Evolutionary conservation across 306 rosid genomes (phyloP).

Genomic region (Cucumis cinereus): DNA sequence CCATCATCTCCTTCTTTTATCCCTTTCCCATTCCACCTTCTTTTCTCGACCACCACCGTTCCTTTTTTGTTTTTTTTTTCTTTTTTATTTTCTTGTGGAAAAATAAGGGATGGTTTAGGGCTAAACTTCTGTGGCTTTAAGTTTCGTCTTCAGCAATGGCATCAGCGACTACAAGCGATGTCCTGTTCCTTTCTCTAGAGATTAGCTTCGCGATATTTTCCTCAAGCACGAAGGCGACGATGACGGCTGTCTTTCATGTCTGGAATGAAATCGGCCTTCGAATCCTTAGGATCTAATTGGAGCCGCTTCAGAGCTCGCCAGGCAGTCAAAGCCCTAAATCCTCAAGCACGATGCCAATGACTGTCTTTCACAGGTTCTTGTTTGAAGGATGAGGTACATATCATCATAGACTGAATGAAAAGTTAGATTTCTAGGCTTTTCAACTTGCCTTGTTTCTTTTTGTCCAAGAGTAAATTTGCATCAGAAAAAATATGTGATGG

Average conservation of each 20-base stretch:
- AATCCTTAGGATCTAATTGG: not conserved
- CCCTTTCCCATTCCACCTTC: no score
- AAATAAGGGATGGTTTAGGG: no score
- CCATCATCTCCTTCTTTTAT: no score
- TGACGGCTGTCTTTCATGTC: constrained; percentile 7
- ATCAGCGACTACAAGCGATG: not conserved
- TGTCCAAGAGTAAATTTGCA: not conserved
- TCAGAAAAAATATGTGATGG: not conserved
- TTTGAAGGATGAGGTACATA: constrained; percentile 95
- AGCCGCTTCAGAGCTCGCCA: not conserved
- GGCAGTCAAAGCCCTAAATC: not conserved
- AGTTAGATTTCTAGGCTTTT: constrained; percentile 82
- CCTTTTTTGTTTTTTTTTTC: no score
- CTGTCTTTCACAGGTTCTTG: constrained; percentile 83
- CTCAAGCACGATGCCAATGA: constrained; percentile 18
- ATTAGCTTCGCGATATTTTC: constrained; percentile 10
- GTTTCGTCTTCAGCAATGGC: not conserved
- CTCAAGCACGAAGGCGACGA: constrained; percentile 5
- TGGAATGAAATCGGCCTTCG: not conserved
- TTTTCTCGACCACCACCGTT: no score
- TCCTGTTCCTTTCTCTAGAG: constrained; percentile 2
- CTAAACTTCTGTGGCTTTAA: no score
- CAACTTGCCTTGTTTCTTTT: constrained; percentile 18
- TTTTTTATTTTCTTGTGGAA: no score
- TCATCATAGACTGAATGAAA: constrained; percentile 92